These are phyloP conservation scores for Eucalyptus curtisii DNA, from an alignment of 345 rosid species.

Conservation along the genomic window DNA sequence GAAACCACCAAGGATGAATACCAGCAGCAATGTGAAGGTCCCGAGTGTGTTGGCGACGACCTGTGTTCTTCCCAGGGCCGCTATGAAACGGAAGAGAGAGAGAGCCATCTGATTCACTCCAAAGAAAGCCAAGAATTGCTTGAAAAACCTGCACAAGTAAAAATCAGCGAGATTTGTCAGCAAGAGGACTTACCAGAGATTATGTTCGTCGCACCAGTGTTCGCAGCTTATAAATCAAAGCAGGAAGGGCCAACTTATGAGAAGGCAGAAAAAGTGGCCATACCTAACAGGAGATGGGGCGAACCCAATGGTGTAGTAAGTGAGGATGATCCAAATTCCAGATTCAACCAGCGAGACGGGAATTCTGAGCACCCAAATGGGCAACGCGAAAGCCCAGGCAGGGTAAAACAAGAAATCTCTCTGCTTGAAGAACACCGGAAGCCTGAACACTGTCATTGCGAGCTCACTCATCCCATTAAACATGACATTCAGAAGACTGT, in stretches of 20 bases:
- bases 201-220: neutral
- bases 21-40: slow-evolving; percentile 18
- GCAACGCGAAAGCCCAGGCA: slow-evolving; percentile 44
- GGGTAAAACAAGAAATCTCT: slow-evolving; percentile 44
- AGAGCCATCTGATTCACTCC: slow-evolving; percentile 29
- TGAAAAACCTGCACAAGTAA: slow-evolving; percentile 19
- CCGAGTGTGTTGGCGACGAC: slow-evolving; percentile 31
- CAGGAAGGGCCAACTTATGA: neutral
- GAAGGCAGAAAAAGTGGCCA: neutral
- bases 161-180: neutral
- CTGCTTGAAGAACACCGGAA: slow-evolving; percentile 66
- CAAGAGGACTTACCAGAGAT: neutral
- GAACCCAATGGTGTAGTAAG: slow-evolving; percentile 40
- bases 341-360: slow-evolving; percentile 42
- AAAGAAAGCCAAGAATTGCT: slow-evolving; percentile 29
- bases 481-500: slow-evolving; percentile 17
- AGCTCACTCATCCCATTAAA: slow-evolving; percentile 36
- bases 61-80: slow-evolving; percentile 29
- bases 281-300: slow-evolving; percentile 31
- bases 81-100: slow-evolving; percentile 31
- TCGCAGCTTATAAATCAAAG: neutral
- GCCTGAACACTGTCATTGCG: slow-evolving; percentile 44
- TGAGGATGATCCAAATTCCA: slow-evolving; percentile 19
- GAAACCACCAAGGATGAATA: slow-evolving; percentile 27
- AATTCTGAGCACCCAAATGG: slow-evolving; percentile 30